Percentiles rank a stretch among this genome's conserved stretches.
These are phyloP conservation scores for Apiotrichum brassicae DNA, from an alignment of 1,284 basidiomycete genomes.

Conservation along the genomic window DNA sequence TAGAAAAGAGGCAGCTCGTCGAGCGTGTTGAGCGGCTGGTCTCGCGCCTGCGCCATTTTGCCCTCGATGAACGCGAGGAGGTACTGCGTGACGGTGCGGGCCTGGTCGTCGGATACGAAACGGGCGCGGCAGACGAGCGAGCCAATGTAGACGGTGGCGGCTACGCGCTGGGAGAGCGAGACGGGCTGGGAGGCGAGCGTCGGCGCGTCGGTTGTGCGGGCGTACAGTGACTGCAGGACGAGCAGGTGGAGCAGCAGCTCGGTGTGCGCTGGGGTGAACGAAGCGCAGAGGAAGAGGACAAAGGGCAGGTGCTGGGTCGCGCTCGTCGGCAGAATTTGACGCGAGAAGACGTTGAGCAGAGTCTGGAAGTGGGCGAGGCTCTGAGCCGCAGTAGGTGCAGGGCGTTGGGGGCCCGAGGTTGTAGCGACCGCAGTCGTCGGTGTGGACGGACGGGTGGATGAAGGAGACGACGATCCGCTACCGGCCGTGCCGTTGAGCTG, in stretches of 20 bases:
- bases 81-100: conserved; percentile 70
- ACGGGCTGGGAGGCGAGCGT: conserved; percentile 26
- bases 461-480: conserved; percentile 22
- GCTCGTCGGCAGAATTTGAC: conserved; percentile 87
- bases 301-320: conserved; percentile 98
- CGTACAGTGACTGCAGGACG: conserved; percentile 77
- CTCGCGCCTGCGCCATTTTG: conserved; percentile 62
- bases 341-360: conserved; percentile 86
- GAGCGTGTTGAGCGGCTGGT: conserved; percentile 53
- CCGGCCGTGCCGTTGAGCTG: conserved; percentile 19
- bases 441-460: conserved; percentile 14
- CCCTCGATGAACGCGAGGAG: conserved; percentile 75
- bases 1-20: conserved; percentile 65
- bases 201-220: conserved; percentile 56
- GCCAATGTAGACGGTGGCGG: conserved; percentile 86
- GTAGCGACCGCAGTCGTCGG: conserved; percentile 26
- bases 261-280: conserved; percentile 78
- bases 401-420: conserved; percentile 6
- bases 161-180: conserved; percentile 55
- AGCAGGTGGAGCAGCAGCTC: conserved; percentile 92
- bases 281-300: conserved; percentile 90
- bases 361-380: conserved; percentile 65
- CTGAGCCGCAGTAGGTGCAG: conserved; percentile 26
- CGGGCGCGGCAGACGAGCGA: conserved; percentile 85
- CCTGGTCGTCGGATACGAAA: conserved; percentile 71